A percentile compares a stretch with the other conserved stretches of the same genome.
Conservation (phyloP, 2,329 filamentous ascomycete species). For the Exophiala mesophila region DNA sequence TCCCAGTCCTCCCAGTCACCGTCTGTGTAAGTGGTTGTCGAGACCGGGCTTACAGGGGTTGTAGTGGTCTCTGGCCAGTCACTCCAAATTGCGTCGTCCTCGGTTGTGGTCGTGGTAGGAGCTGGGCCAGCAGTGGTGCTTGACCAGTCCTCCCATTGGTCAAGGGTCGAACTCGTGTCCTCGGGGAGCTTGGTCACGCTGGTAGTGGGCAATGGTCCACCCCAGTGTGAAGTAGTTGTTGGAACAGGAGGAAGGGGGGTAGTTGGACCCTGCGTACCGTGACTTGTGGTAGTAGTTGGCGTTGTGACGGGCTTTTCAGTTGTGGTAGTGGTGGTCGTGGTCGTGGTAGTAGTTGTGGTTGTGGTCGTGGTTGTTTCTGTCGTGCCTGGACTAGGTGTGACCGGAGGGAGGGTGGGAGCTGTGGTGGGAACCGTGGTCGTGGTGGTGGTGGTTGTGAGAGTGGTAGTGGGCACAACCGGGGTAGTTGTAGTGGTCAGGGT, state of each 20-base stretch:
- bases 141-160: not conserved
- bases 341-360: not conserved
- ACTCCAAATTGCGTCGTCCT: not conserved
- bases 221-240: not conserved
- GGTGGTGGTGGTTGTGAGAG: slow-evolving; percentile 2
- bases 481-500: not conserved
- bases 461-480: slow-evolving; percentile 3
- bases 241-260: not conserved
- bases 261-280: no score
- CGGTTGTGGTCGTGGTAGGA: not conserved
- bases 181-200: no score
- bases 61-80: slow-evolving; percentile 3
- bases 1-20: slow-evolving; percentile 1
- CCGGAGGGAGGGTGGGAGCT: not conserved
- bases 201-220: no score
- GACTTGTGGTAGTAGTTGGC: no score
- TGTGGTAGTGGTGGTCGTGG: slow-evolving; percentile 1
- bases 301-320: no score
- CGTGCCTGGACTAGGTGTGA: no score
- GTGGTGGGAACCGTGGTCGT: not conserved
- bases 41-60: not conserved
- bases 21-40: not conserved
- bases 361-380: not conserved
- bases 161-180: no score
- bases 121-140: not conserved